A percentile compares a stretch with the other conserved stretches of the same genome.
Evolutionary conservation across 2,329 filamentous ascomycete species (phyloP).

Genomic region (Trichoderma afroharzianum): DNA sequence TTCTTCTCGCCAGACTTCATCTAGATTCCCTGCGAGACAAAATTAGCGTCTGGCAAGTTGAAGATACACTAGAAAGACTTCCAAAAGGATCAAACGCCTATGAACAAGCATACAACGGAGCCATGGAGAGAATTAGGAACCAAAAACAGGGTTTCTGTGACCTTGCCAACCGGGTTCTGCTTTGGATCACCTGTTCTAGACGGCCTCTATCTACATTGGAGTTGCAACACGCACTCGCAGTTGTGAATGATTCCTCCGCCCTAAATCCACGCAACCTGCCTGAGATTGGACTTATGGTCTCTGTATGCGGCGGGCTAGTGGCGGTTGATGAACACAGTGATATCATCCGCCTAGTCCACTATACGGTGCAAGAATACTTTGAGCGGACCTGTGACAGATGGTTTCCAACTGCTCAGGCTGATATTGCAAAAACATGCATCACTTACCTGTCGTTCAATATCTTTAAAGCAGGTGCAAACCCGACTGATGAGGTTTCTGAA

Average conservation of each 20-base stretch:
- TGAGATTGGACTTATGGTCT: neutral
- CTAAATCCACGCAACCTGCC: neutral
- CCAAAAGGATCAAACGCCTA: neutral
- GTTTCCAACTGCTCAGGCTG: neutral
- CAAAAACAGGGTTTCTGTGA: neutral
- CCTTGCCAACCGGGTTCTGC: neutral
- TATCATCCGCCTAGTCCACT: neutral
- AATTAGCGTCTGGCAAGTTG: neutral
- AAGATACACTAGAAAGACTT: neutral
- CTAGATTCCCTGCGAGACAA: neutral
- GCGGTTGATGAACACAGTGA: neutral
- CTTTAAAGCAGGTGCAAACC: neutral
- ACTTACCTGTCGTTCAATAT: neutral
- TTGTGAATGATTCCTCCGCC: neutral
- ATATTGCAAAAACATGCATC: neutral
- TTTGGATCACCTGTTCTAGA: neutral
- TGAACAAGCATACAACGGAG: neutral
- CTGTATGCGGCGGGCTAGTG: neutral
- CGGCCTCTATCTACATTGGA: neutral
- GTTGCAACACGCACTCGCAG: neutral
- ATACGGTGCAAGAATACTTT: neutral
- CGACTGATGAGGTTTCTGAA: neutral
- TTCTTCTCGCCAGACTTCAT: neutral
- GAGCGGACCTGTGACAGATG: neutral
- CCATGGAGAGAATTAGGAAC: neutral